Evolutionary conservation across 192 early-diverging fungal species (phyloP).

Genomic region (Linnemannia zychae): DNA sequence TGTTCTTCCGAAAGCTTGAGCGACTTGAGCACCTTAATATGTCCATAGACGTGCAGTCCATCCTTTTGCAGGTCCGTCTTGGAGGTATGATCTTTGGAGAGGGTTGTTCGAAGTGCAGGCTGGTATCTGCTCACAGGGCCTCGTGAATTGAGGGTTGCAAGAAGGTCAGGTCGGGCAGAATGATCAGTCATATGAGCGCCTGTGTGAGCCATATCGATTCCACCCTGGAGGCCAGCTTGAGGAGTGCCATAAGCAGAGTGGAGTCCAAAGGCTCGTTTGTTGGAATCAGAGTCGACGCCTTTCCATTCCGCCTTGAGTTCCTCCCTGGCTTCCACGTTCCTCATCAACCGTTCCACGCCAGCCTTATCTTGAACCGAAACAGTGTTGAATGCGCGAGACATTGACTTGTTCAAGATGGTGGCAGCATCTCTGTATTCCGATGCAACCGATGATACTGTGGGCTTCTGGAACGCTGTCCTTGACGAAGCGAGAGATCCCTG

Average conservation of each 20-base stretch:
- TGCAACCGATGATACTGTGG: background rate
- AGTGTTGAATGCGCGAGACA: constrained; percentile 42
- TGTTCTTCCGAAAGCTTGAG: constrained; percentile 46
- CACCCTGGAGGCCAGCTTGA: constrained; percentile 18
- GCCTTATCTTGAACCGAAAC: constrained; percentile 31
- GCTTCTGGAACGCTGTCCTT: constrained; percentile 31
- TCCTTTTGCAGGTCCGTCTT: constrained; percentile 53
- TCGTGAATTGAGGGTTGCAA: constrained; percentile 21
- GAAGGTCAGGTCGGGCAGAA: constrained; percentile 24
- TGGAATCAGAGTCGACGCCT: constrained; percentile 22
- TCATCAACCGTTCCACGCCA: constrained; percentile 41
- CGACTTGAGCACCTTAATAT: constrained; percentile 46
- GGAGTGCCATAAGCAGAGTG: constrained; percentile 27
- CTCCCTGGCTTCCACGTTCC: constrained; percentile 44
- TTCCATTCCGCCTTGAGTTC: constrained; percentile 45
- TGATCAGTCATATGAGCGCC: constrained; percentile 13
- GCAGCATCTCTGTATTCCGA: constrained; percentile 42
- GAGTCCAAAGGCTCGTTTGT: constrained; percentile 35
- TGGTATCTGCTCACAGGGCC: constrained; percentile 34
- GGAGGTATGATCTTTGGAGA: constrained; percentile 53
- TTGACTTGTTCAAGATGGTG: constrained; percentile 50
- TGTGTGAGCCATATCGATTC: constrained; percentile 26
- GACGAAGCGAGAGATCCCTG: constrained; percentile 14
- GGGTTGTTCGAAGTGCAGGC: constrained; percentile 44
- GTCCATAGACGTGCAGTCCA: constrained; percentile 42